These are phyloP conservation scores for Zygotorulaspora florentina DNA, from an alignment of 805 yeast genomes.

Conservation along the genomic window DNA sequence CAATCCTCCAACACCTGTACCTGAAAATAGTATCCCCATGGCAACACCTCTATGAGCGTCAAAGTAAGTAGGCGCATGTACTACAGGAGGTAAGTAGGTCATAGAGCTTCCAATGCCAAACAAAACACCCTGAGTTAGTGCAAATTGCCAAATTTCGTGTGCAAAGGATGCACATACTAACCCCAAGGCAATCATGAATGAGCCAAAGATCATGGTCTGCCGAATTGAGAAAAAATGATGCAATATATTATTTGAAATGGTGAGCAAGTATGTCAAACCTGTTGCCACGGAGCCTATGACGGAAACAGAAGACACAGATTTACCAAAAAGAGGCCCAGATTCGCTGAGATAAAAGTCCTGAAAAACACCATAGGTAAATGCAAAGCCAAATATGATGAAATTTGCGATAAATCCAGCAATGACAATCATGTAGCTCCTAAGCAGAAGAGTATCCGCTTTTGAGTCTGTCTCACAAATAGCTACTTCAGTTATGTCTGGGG, in stretches of 20 bases:
- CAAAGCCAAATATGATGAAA: slow-evolving; percentile 37
- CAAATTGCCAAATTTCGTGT: slow-evolving; percentile 26
- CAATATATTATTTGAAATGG: slow-evolving; percentile 29
- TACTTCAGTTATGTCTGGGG: too few relatives aligned
- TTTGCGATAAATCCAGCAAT: slow-evolving; percentile 26
- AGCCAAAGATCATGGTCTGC: slow-evolving; percentile 17
- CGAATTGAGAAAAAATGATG: neutral
- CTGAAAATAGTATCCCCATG: slow-evolving; percentile 36
- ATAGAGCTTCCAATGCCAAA: slow-evolving; percentile 36
- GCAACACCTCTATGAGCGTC: slow-evolving; percentile 35
- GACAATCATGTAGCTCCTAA: too few relatives aligned
- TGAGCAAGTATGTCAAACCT: slow-evolving; percentile 32
- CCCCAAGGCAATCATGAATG: slow-evolving; percentile 29
- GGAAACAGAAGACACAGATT: slow-evolving; percentile 31
- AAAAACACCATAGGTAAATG: slow-evolving; percentile 38
- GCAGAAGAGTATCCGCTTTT: too few relatives aligned
- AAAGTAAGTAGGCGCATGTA: slow-evolving; percentile 35
- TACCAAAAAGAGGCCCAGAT: slow-evolving; percentile 30
- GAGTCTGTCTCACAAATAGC: too few relatives aligned
- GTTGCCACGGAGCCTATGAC: slow-evolving; percentile 36
- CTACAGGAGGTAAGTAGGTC: slow-evolving; percentile 36
- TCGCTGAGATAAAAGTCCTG: slow-evolving; percentile 35
- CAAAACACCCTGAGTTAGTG: slow-evolving; percentile 35
- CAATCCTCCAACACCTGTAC: slow-evolving; percentile 38
- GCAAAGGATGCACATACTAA: slow-evolving; percentile 31